Evolutionary conservation across 208 protist genomes (phyloP), one percentile per base, ranked within the genome.

Genomic region (Porcisia deanei): DNA sequence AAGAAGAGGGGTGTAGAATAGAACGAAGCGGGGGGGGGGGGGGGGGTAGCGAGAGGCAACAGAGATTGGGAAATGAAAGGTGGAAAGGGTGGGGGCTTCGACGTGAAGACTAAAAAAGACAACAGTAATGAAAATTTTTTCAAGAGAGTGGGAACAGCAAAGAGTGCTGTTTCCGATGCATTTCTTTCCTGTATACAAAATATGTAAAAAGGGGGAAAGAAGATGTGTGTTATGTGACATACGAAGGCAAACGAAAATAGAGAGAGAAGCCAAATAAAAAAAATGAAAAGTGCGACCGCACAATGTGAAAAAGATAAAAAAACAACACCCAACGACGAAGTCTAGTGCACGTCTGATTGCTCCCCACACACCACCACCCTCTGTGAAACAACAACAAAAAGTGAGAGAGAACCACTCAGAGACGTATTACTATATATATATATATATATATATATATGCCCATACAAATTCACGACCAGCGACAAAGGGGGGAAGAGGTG

Each of bases 271-370:
- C 18, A 54, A 9, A 6, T 22, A 69, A 18, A 12, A 43, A 2
- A 30, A 20, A 71, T 3, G 25, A 71, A 55, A 49, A 54, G 53
- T 25, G 18, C 16, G 34, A 34, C 16, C 14, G 16, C 64, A 58
- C 5, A 65, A 54, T 6, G 71, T 76, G 37, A 73, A 37, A 41
- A 37, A 64, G 34, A 68, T 77, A 73, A 54, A 65, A 63, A 14
- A 7, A 54, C 64, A 74, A 49, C 20, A 58, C n/a, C 66, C 7
- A 52, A 52, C 8, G 47, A 52, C 0, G 47, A 12, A 52, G 47
- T 12, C 0, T 12, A 37, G 41, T 9, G 7, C 18, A 25, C 41
- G 25, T 16, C 41, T 12, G 20, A 52, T 37, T 25, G 7, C 41
- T 9, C 41, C 3, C 41, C 41, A 67, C 39, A 47, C 47, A 34